A percentile compares a stretch with the other conserved stretches of the same genome.
These are phyloP conservation scores for Arthrobotrys pseudoclavata DNA, from an alignment of 2,329 filamentous ascomycete species.

Conservation along the genomic window DNA sequence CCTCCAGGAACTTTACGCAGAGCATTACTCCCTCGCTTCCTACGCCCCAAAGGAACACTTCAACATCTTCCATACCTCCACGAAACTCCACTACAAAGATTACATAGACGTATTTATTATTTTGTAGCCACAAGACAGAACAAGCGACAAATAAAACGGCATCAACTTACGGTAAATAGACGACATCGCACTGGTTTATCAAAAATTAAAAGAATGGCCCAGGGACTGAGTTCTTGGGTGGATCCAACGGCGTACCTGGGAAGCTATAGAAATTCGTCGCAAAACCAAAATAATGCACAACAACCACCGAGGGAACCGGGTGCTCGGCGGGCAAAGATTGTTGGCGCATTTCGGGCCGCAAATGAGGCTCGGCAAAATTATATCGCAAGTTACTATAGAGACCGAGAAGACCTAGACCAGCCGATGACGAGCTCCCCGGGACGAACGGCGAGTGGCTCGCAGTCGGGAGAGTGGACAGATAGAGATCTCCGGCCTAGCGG, in stretches of 20 bases:
- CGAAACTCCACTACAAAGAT: constrained; percentile 44
- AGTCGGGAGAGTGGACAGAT: constrained; percentile 75
- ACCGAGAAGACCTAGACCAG: constrained; percentile 69
- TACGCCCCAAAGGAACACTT: constrained; percentile 41
- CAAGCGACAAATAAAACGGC: constrained; percentile 21
- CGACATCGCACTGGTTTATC: constrained; percentile 13
- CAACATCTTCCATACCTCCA: constrained; percentile 40
- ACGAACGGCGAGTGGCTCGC: constrained; percentile 69
- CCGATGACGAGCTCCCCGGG: constrained; percentile 70
- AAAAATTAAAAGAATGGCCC: constrained; percentile 41
- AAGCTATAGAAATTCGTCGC: constrained; percentile 34
- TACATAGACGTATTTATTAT: constrained; percentile 46
- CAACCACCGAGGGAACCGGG: constrained; percentile 54
- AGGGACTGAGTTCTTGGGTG: constrained; percentile 54
- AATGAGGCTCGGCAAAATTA: constrained; percentile 80
- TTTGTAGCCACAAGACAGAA: constrained; percentile 35
- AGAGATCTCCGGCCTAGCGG: constrained; percentile 83
- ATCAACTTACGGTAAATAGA: constrained; percentile 13
- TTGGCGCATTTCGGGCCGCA: constrained; percentile 77
- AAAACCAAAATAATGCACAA: constrained; percentile 10
- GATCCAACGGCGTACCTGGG: constrained; percentile 52
- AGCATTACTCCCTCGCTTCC: constrained; percentile 53
- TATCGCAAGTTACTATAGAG: constrained; percentile 68
- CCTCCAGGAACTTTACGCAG: constrained; percentile 45
- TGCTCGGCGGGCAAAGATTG: constrained; percentile 61